Evolutionary conservation across 768 basidiomycete genomes (phyloP).

Genomic region (Solioccasus polychromus): DNA sequence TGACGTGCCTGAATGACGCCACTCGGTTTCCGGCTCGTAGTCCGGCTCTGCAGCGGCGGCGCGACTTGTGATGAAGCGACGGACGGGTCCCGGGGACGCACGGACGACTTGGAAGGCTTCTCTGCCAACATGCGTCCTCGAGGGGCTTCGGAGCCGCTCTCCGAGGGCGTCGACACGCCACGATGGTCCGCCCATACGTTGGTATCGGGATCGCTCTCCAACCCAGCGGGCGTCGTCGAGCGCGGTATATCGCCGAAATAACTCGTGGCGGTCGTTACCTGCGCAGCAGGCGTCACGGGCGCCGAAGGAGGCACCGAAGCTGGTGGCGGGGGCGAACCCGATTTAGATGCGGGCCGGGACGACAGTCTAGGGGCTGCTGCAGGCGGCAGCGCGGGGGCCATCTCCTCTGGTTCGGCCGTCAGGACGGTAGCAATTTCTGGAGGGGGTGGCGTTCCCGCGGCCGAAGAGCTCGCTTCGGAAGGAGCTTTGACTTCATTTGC

Average conservation of each 20-base stretch:
- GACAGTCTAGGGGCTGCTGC: slow-evolving; percentile 8
- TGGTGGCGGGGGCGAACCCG: slow-evolving; percentile 15
- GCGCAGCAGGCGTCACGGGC: slow-evolving; percentile 24
- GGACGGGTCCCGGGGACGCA: slow-evolving; percentile 25
- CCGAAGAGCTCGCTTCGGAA: slow-evolving; percentile 14
- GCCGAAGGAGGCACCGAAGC: slow-evolving; percentile 19
- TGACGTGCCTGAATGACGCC: slow-evolving; percentile 24
- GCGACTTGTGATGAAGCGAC: slow-evolving; percentile 24
- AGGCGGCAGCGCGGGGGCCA: slow-evolving; percentile 9
- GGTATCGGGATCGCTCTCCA: slow-evolving; percentile 18
- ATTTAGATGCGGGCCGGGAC: slow-evolving; percentile 17
- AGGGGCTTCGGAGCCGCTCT: slow-evolving; percentile 18
- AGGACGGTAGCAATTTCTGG: slow-evolving; percentile 43
- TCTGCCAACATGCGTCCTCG: slow-evolving; percentile 18
- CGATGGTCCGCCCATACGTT: slow-evolving; percentile 32
- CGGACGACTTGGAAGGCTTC: slow-evolving; percentile 23
- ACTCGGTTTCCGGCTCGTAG: slow-evolving; percentile 27
- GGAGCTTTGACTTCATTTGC: slow-evolving; percentile 25
- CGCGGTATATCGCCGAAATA: slow-evolving; percentile 29
- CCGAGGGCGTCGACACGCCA: slow-evolving; percentile 12
- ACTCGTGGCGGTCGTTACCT: not conserved
- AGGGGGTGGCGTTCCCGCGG: slow-evolving; percentile 18
- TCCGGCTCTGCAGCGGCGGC: slow-evolving; percentile 19
- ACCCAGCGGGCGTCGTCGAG: slow-evolving; percentile 22
- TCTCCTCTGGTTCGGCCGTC: slow-evolving; percentile 48